Percentiles rank a stretch among this genome's conserved stretches.
phyloP scores from a whole-genome alignment of 1,284 basidiomycete species.

The Ustilago nuda region DNA sequence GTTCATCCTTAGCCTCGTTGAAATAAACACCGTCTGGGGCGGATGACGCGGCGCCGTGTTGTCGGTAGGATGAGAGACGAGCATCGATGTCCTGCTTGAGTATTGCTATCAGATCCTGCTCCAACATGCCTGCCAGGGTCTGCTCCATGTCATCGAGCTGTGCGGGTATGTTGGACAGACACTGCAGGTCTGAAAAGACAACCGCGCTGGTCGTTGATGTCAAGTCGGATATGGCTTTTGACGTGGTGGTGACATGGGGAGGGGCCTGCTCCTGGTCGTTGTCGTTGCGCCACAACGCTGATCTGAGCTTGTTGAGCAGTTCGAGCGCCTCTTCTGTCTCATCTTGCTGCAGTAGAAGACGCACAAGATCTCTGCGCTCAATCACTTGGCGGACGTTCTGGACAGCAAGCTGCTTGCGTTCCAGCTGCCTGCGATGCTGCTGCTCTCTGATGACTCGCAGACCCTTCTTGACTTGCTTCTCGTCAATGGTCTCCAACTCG shows the following conservation, averaged over 20 bases:
- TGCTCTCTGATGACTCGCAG: constrained; percentile 50
- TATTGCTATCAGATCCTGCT: constrained; percentile 77
- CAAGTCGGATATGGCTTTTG: neutral
- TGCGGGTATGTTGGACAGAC: constrained; percentile 39
- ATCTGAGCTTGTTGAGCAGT: constrained; percentile 50
- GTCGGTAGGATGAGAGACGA: constrained; percentile 25
- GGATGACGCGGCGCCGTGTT: neutral
- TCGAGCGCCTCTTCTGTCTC: constrained; percentile 66
- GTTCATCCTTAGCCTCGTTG: neutral
- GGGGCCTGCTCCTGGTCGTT: neutral
- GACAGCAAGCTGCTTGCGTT: constrained; percentile 42
- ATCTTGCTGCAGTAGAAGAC: constrained; percentile 58
- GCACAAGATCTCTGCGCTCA: constrained; percentile 58
- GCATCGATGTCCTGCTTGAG: constrained; percentile 77
- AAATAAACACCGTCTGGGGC: constrained; percentile 17
- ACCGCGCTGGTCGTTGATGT: neutral
- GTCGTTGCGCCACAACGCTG: constrained; percentile 6
- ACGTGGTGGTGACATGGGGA: neutral
- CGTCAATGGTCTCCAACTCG: constrained; percentile 81
- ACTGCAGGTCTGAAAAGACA: constrained; percentile 27
- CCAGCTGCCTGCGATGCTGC: constrained; percentile 51
- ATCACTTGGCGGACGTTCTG: constrained; percentile 47
- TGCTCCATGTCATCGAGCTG: constrained; percentile 58
- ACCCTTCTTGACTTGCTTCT: constrained; percentile 72
- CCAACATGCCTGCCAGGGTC: constrained; percentile 48